Percentiles rank a stretch among this genome's conserved stretches.
phyloP scores from a whole-genome alignment of 257 asterid genomes.

The Hygrophila difformis region DNA sequence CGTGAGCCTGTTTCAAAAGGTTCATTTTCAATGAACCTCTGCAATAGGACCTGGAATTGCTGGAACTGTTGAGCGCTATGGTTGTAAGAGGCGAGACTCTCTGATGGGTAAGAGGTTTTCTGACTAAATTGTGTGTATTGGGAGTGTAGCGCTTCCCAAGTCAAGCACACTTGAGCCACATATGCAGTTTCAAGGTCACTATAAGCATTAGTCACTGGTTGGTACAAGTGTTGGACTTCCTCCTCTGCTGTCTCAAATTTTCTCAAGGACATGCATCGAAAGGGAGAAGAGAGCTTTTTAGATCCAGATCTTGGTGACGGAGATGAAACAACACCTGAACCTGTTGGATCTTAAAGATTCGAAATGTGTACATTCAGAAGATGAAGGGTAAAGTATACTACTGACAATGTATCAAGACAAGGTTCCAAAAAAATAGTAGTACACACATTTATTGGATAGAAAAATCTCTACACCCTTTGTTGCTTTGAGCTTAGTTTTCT shows the following conservation, averaged over 20 bases:
- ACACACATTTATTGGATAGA: background rate
- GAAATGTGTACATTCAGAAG: background rate
- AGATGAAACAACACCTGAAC: slow-evolving; percentile 37
- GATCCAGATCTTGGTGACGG: slow-evolving; percentile 71
- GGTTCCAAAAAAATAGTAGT: too few species aligned
- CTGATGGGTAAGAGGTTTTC: slow-evolving; percentile 53
- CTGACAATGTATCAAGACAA: too few species aligned
- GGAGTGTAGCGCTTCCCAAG: slow-evolving; percentile 97
- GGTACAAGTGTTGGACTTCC: slow-evolving; percentile 73
- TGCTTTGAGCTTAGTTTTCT: background rate
- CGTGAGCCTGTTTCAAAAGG: slow-evolving; percentile 84
- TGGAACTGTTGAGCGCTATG: slow-evolving; percentile 89
- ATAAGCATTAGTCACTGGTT: slow-evolving; percentile 42
- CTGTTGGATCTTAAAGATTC: slow-evolving; percentile 29
- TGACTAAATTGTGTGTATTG: slow-evolving; percentile 80
- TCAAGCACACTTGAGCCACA: slow-evolving; percentile 81
- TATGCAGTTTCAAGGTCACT: slow-evolving; percentile 82
- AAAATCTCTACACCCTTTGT: background rate
- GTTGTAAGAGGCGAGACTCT: slow-evolving; percentile 52
- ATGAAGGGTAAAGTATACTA: background rate
- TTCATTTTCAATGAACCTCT: slow-evolving; percentile 84
- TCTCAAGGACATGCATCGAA: slow-evolving; percentile 76
- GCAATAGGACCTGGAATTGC: slow-evolving; percentile 82
- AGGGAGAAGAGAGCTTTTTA: slow-evolving; percentile 69
- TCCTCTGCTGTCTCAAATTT: slow-evolving; percentile 56